Evolutionary conservation across 805 yeast species (phyloP), one percentile per base, ranked within the genome.

Genomic region (Lipomyces yamanashiensis): DNA sequence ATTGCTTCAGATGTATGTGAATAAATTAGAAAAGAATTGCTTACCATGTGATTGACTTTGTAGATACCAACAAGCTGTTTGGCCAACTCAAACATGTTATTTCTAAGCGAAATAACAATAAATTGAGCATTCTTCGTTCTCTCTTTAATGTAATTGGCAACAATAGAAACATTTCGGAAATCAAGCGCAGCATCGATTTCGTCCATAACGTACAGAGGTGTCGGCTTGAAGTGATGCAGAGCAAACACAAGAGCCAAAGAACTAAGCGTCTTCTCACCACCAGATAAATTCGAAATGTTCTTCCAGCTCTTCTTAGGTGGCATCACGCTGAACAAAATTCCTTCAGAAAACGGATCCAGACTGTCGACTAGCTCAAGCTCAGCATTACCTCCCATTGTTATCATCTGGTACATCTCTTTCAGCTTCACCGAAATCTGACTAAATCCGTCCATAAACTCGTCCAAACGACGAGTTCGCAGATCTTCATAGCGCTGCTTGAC

Each of bases 341-440:
- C 99, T 77, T 95, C 99, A 0, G 97, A 86, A 72, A 95, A 95
- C n/a, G 99, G 99, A 76, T 95, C 98, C 73, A 93, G 82, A 65
- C 96, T 88, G 73, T 95, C 99, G 19, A 92, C 98, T 51, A 93
- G 81, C 75, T 95, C 99, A 41, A 95, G 81, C 75, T 95, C 99
- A 0, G 99, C 99, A 78, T 93, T 95, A 40, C 99, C 99, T 34
- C 99, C 99, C 96, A 93, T 92, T 0, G 99, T 95, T 65, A 95
- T 95, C 96, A 95, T 90, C 73, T 92, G 96, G 72, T 95, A 95
- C 98, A 95, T 92, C 71, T 91, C 97, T 74, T 93, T 95, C 68
- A 95, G 82, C 7, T 96, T 89, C 74, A 86, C 80, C 0, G 98
- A 91, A 36, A 95, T 95, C 21, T 86, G 82, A 68, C 87, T 84